Conservation (phyloP, 2,329 filamentous ascomycete genomes). For the Helotiales sp. region DNA sequence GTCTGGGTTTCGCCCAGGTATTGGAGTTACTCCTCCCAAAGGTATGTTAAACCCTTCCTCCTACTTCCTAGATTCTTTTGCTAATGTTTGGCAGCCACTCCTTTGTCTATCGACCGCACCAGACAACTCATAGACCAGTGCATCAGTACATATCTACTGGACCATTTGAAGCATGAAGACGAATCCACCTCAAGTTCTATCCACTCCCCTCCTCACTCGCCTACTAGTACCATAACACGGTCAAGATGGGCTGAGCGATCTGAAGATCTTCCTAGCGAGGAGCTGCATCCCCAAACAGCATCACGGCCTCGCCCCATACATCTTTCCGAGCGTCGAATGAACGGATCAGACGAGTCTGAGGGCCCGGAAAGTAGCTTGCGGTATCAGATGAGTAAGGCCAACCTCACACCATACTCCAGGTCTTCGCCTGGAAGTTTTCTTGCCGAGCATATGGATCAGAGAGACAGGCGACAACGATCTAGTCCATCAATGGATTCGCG, state of each 20-base stretch:
- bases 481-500: background rate
- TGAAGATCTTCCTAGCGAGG: background rate
- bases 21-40: conserved; percentile 23
- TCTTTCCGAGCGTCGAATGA: conserved; percentile 14
- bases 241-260: background rate
- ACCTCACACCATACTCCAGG: conserved; percentile 25
- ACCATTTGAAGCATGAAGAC: conserved; percentile 38
- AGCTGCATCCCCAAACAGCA: background rate
- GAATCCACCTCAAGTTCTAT: conserved; percentile 23
- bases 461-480: background rate
- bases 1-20: conserved; percentile 18
- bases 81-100: conserved; percentile 41
- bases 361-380: background rate
- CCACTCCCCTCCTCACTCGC: conserved; percentile 27
- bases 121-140: conserved; percentile 56
- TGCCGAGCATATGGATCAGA: conserved; percentile 21
- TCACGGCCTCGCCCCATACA: conserved; percentile 7
- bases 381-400: conserved; percentile 1
- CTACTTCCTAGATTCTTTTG: no score
- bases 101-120: conserved; percentile 61
- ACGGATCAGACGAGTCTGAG: conserved; percentile 9
- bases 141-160: conserved; percentile 49
- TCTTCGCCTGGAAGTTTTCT: conserved; percentile 30
- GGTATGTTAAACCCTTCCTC: conserved; percentile 15
- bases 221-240: background rate